Evolutionary conservation across 2,329 filamentous ascomycete species (phyloP), one percentile per base, ranked within the genome.

Genomic region (Ophiostoma sp.): DNA sequence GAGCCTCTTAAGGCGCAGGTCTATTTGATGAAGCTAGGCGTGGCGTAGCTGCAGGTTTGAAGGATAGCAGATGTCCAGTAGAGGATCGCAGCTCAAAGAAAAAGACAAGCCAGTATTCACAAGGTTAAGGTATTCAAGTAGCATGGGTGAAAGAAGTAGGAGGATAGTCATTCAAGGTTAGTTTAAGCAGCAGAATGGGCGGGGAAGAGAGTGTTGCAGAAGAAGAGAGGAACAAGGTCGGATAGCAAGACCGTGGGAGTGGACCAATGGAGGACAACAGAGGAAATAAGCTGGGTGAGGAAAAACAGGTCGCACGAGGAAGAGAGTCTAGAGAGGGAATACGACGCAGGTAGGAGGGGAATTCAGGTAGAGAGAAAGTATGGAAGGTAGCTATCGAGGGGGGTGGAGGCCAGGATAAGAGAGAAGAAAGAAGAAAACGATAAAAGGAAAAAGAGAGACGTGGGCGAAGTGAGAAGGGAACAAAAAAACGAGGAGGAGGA

Each of bases 1-100:
- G 44, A 71, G 71, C 67, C 68, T 71, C 69, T 71, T 69, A 71
- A 67, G 52, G 67, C 41, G 69, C 64, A 69, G 69, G 27, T 36
- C 27, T 39, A 39, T 60, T 64, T 41, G 67, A 60, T 52, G 11
- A 52, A 23, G 52, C 44, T 41, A 23, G 67, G 60, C 60, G 71
- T 44, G 71, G 69, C 71, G 71, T 70, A 69, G 71, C 64, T 67
- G 36, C 36, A 7, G 23, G 65, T 23, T 31, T 4, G n/a, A 23
- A 20, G n/a, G 35, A 41, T 27, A 36, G 64, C 64, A 66, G 64
- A 27, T 35, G 36, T 23, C 44, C 44, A 48, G 44, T 20, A n/a
- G 44, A 48, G 44, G 44, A 48, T 20, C 17, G 17, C 13, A 41
- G 11, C 39, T 41, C 15, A 3, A 41, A 11, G 36, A 3, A 31